A percentile compares a stretch with the other conserved stretches of the same genome.
Conservation (phyloP, 371 early-diverging fungal species). For the Umbelopsis sp. region DNA sequence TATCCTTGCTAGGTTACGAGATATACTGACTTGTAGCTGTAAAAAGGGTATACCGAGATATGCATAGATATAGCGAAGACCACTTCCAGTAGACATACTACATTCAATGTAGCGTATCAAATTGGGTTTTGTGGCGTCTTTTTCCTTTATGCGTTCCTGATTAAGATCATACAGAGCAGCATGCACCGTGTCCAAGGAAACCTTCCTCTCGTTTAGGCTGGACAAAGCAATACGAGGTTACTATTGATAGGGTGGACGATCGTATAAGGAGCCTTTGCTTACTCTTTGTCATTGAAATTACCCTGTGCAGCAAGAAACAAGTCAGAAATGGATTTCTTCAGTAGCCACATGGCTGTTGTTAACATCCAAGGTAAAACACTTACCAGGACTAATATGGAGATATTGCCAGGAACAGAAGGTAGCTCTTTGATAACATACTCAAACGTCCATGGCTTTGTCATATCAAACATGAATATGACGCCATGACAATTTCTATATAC, state of each 20-base stretch:
- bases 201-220: conserved; percentile 29
- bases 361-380: conserved; percentile 19
- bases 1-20: too few relatives aligned
- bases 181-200: conserved; percentile 42
- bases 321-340: too few relatives aligned
- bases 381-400: conserved; percentile 62
- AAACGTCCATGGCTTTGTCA: conserved; percentile 68
- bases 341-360: background rate
- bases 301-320: conserved; percentile 30
- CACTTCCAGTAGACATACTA: conserved; percentile 65
- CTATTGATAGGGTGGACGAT: background rate
- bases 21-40: conserved; percentile 52
- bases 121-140: conserved; percentile 55
- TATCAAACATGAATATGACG: conserved; percentile 62
- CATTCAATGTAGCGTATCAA: conserved; percentile 63
- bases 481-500: conserved; percentile 69
- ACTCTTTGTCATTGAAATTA: conserved; percentile 55
- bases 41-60: conserved; percentile 68
- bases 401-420: conserved; percentile 38
- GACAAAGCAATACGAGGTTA: background rate
- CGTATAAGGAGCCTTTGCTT: background rate
- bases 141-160: conserved; percentile 40
- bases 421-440: conserved; percentile 43
- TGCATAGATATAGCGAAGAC: conserved; percentile 63
- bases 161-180: conserved; percentile 48